Evolutionary conservation across 2,329 filamentous ascomycete genomes (phyloP), one percentile per base, ranked within the genome.

Genomic region (Graphiopsis chlorocephala): DNA sequence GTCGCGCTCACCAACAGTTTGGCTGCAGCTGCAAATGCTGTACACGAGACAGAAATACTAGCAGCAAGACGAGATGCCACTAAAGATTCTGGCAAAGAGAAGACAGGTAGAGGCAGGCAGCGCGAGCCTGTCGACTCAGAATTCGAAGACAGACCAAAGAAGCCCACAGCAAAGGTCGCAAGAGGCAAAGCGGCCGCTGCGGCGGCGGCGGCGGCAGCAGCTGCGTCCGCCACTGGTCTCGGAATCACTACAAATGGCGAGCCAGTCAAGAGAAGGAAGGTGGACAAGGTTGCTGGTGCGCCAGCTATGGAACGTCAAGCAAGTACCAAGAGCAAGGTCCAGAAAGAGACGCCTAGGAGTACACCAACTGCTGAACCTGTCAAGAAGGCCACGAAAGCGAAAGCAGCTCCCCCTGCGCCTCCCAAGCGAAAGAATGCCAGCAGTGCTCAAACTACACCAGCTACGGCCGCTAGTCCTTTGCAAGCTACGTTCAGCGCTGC

Each of bases 21-120:
- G 53, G 82, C 84, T 4, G 84, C 92, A 25, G 90, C 91, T 1
- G 90, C 90, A 14, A 89, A 89, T 64, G 88, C 90, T 67, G 84
- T 90, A 52, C 85, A 95, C 63, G 93, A 93, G 61, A 91, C 90
- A 38, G 93, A 97, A 76, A 90, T 90, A 23, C 90, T 92, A 14
- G 89, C 90, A 64, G 78, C 79, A n/a, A 87, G 93, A 70, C 95
- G 92, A 75, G 93, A 96, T 73, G 89, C 90, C 35, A 85, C 92
- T 68, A 92, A 94, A 74, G 92, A 96, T 77, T 65, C 67, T 10
- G 61, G 55, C 23, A 90, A 90, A 25, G 83, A 93, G 66, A 84
- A 90, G 67, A 92, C 90, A 75, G 75, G 72, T 25, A 90, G 88
- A 68, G 86, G 86, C 68, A 71, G 76, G 50, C 89, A 88, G 72